Base-by-base conservation (phyloP, 306 rosid species). In the Cercis canadensis region DNA sequence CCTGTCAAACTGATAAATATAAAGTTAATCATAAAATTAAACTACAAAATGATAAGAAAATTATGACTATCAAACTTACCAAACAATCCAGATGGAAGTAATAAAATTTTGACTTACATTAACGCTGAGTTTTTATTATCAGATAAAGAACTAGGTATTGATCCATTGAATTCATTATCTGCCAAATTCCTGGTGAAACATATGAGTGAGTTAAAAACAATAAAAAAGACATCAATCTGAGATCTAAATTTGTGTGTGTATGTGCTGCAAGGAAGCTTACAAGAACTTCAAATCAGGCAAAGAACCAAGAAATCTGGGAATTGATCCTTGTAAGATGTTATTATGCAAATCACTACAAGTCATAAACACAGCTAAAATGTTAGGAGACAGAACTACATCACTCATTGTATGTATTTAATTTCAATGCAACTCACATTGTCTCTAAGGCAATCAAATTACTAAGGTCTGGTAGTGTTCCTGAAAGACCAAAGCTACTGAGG, bases 371-470 rank as follows among this genome's bases (percentile, higher is more conserved):
- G 21, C 0, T 32, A 5, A 39, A 18, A 24, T 6, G 45, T 65
- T 52, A 57, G 53, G 5, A 54, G 24, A 47, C 61, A 32, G 36
- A 66, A 11, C 31, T 14, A 37, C 4, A 16, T 55, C 21, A 40
- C 4, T 4, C 4, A 12, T 0, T 34, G 4, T 2, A 18, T 54
- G 3, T 39, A 4, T 12, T 13, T 7, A 46, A 4, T 52, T 6
- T 6, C 21, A 8, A 14, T 0, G 15, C 9, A 54, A 80, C 84
- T 80, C 46, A 75, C 78, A 80, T 44, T 4, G 67, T 70, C n/a
- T 75, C 70, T 24, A 81, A 56, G 3, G 74, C 78, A 46, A 34
- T 76, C 81, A 81, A 58, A 57, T 72, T 59, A 72, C 79, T 72
- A 10, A 76, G 65, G 60, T 76, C 82, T 2, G 82, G 79, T 4